Percentiles rank a stretch among this genome's conserved stretches.
phyloP scores from a whole-genome alignment of 495 filamentous ascomycete species.

The Pseudevernia furfuracea region DNA sequence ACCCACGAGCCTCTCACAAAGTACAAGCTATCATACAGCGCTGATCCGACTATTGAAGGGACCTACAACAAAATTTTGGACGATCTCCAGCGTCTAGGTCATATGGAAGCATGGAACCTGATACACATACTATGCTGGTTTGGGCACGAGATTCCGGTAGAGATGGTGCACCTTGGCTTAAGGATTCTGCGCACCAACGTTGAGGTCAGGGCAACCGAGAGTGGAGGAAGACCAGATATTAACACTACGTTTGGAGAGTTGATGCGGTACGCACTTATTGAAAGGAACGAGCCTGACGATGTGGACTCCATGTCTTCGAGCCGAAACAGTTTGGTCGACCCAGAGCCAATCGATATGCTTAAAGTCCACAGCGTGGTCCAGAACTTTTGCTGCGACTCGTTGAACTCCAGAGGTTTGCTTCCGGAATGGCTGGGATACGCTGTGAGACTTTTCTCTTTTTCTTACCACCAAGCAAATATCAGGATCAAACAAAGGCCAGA shows the following conservation, averaged over 20 bases:
- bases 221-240: slow-evolving; percentile 52
- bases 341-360: slow-evolving; percentile 59
- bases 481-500: slow-evolving; percentile 23
- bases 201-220: slow-evolving; percentile 38
- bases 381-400: slow-evolving; percentile 64
- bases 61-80: slow-evolving; percentile 66
- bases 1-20: slow-evolving; percentile 62
- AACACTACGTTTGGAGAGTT: slow-evolving; percentile 61
- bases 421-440: slow-evolving; percentile 28
- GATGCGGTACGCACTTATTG: slow-evolving; percentile 63
- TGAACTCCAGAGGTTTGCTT: slow-evolving; percentile 45
- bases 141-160: slow-evolving; percentile 65
- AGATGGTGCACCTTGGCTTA: slow-evolving; percentile 61
- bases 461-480: slow-evolving; percentile 25
- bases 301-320: slow-evolving; percentile 35
- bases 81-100: slow-evolving; percentile 53
- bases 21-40: slow-evolving; percentile 61
- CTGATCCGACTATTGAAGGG: slow-evolving; percentile 57
- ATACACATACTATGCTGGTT: slow-evolving; percentile 71
- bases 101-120: slow-evolving; percentile 58
- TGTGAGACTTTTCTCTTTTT: slow-evolving; percentile 37
- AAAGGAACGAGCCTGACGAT: slow-evolving; percentile 51
- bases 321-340: slow-evolving; percentile 42
- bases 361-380: slow-evolving; percentile 74
- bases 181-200: slow-evolving; percentile 47